phyloP scores from a whole-genome alignment of 306 rosid species.

The Dalbergia oliveri region DNA sequence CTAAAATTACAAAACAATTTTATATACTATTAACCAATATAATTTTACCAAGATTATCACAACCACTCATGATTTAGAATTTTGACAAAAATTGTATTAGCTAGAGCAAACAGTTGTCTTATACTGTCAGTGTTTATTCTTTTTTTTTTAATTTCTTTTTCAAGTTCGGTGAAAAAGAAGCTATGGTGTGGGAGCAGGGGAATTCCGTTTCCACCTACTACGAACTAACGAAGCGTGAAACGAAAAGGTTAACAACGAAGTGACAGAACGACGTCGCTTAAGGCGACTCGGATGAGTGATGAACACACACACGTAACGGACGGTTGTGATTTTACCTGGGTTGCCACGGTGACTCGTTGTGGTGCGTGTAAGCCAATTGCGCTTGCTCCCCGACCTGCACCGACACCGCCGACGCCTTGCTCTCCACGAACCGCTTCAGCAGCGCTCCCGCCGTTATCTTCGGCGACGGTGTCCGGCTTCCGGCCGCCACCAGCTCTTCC shows the following conservation, averaged over 20 bases:
- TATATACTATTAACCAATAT: too few relatives aligned
- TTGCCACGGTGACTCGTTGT: slow-evolving; percentile 67
- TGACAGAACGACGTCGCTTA: slow-evolving; percentile 26
- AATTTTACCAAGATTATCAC: too few relatives aligned
- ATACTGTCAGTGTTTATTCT: too few relatives aligned
- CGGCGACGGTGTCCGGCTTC: slow-evolving; percentile 93
- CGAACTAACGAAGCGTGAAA: background rate
- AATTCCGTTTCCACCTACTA: background rate
- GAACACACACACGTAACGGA: background rate
- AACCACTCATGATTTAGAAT: too few relatives aligned
- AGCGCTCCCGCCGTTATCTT: slow-evolving; percentile 68
- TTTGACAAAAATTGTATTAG: too few relatives aligned
- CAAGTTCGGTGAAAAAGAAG: slow-evolving; percentile 26
- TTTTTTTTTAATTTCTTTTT: background rate
- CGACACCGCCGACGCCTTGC: slow-evolving; percentile 67
- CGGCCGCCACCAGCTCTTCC: slow-evolving; percentile 96
- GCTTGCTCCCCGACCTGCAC: slow-evolving; percentile 77
- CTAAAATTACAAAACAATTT: too few relatives aligned
- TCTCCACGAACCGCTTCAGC: slow-evolving; percentile 66
- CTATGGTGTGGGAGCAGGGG: background rate
- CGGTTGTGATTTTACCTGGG: slow-evolving; percentile 69
- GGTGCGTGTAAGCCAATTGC: slow-evolving; percentile 85
- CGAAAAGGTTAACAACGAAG: background rate
- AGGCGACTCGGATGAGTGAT: background rate
- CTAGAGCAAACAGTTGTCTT: too few relatives aligned